These are phyloP conservation scores for Quercus aquifolioides DNA, from an alignment of 306 rosid species.

Conservation along the genomic window DNA sequence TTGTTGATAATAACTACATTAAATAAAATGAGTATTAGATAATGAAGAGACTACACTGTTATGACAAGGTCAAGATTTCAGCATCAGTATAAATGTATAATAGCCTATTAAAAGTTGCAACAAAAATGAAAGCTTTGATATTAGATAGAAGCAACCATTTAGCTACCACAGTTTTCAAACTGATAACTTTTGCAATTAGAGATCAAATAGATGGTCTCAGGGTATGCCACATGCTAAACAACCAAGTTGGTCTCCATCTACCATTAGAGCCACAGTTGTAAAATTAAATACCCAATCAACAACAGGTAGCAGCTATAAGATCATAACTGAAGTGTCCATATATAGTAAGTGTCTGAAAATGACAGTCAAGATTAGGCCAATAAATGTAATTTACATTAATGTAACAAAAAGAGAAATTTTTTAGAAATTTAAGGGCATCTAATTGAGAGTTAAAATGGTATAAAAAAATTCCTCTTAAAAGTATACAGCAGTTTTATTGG, in stretches of 20 bases:
- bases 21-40: background rate
- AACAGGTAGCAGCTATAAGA: background rate
- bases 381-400: background rate
- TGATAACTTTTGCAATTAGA: background rate
- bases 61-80: background rate
- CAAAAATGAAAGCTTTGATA: background rate
- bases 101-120: background rate
- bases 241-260: background rate
- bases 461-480: conserved; percentile 24
- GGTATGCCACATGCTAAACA: background rate
- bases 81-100: background rate
- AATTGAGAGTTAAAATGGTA: conserved; percentile 25
- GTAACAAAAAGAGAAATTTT: background rate
- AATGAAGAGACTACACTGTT: background rate
- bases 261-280: background rate
- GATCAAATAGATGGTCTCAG: background rate
- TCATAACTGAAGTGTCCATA: background rate
- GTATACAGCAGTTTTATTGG: conserved; percentile 50
- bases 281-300: background rate
- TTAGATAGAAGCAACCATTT: background rate
- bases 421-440: conserved; percentile 15
- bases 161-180: background rate
- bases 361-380: background rate
- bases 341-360: background rate
- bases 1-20: background rate